Evolutionary conservation across 2,329 filamentous ascomycete genomes (phyloP), one percentile per base, ranked within the genome.

Genomic region (Arthrobotrys conoides): DNA sequence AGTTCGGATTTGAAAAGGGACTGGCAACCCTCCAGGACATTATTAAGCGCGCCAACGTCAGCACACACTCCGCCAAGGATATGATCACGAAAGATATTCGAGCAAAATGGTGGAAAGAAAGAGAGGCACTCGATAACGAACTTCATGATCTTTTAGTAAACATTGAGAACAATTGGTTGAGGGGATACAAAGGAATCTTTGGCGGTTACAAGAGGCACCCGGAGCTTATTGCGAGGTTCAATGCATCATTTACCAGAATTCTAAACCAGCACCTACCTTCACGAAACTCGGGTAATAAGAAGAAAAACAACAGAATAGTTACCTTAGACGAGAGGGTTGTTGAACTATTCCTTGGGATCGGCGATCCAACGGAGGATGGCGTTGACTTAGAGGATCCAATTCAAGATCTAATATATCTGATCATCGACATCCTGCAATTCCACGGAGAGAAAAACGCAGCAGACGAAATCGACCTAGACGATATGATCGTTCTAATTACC

Each of bases 371-470:
- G 0, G 88, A 88, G 6, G 88, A 90, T 0, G 89, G 90, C 6
- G 85, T 86, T 73, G 93, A 97, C 80, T 88, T 96, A 22, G 95
- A 98, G 80, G 95, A 98, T 82, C 90, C 91, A 0, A 86, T 99
- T n/a, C 93, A 91, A 81, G 96, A 99, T 83, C 86, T 99, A 30
- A 88, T 99, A 2, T 98, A 97, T 85, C 98, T 98, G 83, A 92
- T 98, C 0, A 91, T 99, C 5, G 96, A 99, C 82, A 94, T 98
- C 65, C 87, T 99, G 1, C 96, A 98, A 83, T 98, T 99, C 84
- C 93, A 97, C 81, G 96, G 96, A 16, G 96, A 99, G 85, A 89
- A 91, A 59, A 99, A 98, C 83, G 96, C 96, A 0, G 97, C 97
- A 84, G 96, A 99, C 82, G 96, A 99, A 85, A 93, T 99, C 80